Evolutionary conservation across 2,329 filamentous ascomycete genomes (phyloP).

Genomic region (Epicoccum sorghinum): DNA sequence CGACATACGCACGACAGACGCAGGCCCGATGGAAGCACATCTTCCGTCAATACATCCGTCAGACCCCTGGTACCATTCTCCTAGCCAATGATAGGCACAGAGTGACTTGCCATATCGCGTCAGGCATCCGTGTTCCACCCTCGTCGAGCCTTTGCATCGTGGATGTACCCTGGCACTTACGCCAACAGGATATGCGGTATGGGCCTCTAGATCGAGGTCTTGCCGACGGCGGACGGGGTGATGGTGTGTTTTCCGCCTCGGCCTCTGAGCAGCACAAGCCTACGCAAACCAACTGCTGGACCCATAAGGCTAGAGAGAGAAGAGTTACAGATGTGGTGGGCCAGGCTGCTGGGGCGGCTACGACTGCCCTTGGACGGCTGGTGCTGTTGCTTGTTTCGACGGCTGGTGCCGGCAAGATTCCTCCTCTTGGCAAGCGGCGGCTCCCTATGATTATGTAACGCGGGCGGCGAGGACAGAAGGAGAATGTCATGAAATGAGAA

Average conservation of each 20-base stretch:
- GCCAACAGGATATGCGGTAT: neutral
- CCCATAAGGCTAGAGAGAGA: slow-evolving; percentile 4
- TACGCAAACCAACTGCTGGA: neutral
- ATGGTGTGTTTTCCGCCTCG: slow-evolving; percentile 2
- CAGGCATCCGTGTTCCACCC: neutral
- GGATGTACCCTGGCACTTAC: neutral
- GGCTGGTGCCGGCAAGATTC: slow-evolving; percentile 1
- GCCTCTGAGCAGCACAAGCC: neutral
- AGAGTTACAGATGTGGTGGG: slow-evolving; percentile 6
- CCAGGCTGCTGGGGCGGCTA: slow-evolving; percentile 5
- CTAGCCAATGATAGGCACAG: neutral
- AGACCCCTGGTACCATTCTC: neutral
- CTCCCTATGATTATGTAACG: slow-evolving; percentile 6
- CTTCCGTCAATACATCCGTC: neutral
- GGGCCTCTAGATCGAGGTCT: slow-evolving; percentile 4
- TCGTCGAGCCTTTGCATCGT: slow-evolving; percentile 1
- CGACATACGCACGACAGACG: neutral
- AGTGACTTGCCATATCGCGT: neutral
- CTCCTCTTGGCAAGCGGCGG: neutral
- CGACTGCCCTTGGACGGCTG: slow-evolving; percentile 3
- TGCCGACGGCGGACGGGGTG: neutral
- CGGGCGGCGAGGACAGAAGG: neutral
- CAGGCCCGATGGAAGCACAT: neutral
- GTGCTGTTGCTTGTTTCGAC: slow-evolving; percentile 11
- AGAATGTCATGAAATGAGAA: neutral